Evolutionary conservation across 202 grass and related monocot species (phyloP), one percentile per base, ranked within the genome.

Genomic region (Setaria italica): DNA sequence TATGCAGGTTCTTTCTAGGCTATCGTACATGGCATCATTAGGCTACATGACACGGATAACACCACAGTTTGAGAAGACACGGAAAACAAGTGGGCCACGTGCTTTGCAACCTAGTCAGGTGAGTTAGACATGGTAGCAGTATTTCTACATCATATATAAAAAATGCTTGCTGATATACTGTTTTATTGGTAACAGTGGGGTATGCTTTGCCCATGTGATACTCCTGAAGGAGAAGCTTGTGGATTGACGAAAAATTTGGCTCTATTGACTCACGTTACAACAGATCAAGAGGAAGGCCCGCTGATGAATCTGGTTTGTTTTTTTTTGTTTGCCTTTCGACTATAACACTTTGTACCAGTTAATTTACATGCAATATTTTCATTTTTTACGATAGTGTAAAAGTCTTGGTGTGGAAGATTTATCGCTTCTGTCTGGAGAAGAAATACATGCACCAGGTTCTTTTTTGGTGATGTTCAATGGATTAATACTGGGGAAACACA

Each of bases 21-120:
- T 99, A 85, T 99, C 96, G 4, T 99, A 92, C 82, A 99, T 99
- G 85, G 96, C 88, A 82, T 89, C 91, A 45, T 87, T 99, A 90
- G 96, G 96, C 48, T 91, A 94, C 71, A 99, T 99, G 96, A 99
- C 96, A 82, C 86, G 96, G 34, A 99, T 99, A 91, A 94, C 96
- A 74, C 96, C 96, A 59, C 96, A 99, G 53, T 99, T 99, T 81
- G 96, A 95, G 84, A 99, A 99, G 85, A 95, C 93, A 41, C 81
- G 93, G 59, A 99, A 99, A 99, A 94, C 92, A 87, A 99, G 96
- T 85, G 96, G 96, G 10, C 96, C 96, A 34, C 94, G 96, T 69
- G 96, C 96, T 89, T 92, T 99, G 90, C 96, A 99, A 73, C 96
- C 96, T 55, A 99, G 96, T 84, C 96, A 99, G 91, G 96, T 94